A percentile compares a stretch with the other conserved stretches of the same genome.
phyloP scores from a whole-genome alignment of 495 filamentous ascomycete genomes.

The Aspergillus steynii region DNA sequence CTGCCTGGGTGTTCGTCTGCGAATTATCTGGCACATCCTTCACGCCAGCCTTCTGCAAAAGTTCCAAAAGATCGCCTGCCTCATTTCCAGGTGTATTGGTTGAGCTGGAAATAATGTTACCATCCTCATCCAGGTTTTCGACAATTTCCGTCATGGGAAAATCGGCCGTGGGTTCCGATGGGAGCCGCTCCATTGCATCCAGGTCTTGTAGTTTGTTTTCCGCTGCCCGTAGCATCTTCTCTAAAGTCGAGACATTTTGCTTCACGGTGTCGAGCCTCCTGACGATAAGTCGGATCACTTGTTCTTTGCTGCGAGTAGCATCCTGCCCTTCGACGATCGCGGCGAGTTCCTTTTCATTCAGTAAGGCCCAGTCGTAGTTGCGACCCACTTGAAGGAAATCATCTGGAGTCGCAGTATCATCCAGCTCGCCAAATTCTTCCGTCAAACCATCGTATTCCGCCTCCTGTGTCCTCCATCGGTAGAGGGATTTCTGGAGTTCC shows the following conservation, averaged over 20 bases:
- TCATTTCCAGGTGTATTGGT: conserved; percentile 61
- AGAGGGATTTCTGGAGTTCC: conserved; percentile 73
- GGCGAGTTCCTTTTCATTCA: conserved; percentile 57
- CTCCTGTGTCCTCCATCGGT: conserved; percentile 87
- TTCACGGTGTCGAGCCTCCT: conserved; percentile 85
- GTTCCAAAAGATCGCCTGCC: conserved; percentile 62
- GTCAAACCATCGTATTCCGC: conserved; percentile 87
- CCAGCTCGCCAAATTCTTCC: conserved; percentile 65
- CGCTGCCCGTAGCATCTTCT: conserved; percentile 65
- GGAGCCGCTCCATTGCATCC: conserved; percentile 28
- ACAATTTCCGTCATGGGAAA: conserved; percentile 82
- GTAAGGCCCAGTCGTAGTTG: conserved; percentile 51
- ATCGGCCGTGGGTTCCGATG: conserved; percentile 31
- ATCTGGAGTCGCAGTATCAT: conserved; percentile 47
- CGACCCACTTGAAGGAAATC: conserved; percentile 53
- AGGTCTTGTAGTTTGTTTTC: conserved; percentile 66
- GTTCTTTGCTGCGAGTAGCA: conserved; percentile 48
- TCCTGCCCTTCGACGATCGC: conserved; percentile 38
- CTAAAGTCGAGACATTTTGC: conserved; percentile 66
- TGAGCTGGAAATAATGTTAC: conserved; percentile 70
- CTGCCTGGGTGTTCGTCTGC: conserved; percentile 10
- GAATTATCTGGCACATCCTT: conserved; percentile 44
- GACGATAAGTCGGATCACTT: conserved; percentile 67
- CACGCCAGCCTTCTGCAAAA: conserved; percentile 70
- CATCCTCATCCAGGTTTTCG: conserved; percentile 91